These are phyloP conservation scores for Pythium biforme DNA, from an alignment of 352 stramenopile genomes.

Conservation along the genomic window DNA sequence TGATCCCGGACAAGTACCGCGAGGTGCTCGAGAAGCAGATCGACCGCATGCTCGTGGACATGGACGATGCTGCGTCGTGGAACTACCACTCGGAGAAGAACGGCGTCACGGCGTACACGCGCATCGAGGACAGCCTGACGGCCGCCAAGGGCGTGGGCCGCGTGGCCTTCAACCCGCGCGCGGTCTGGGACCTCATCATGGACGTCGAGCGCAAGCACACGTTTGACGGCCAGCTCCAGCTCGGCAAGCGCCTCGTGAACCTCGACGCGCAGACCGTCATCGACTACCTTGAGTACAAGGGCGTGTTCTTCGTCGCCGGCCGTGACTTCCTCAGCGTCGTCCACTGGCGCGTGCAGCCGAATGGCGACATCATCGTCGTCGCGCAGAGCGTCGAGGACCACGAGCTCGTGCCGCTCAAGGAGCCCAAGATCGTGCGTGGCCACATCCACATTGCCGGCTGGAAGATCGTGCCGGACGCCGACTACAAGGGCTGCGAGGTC, in stretches of 20 bases:
- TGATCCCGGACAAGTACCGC: constrained; percentile 47
- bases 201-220: constrained; percentile 42
- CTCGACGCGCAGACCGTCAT: constrained; percentile 67
- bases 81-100: constrained; percentile 67
- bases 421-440: constrained; percentile 67
- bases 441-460: constrained; percentile 64
- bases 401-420: constrained; percentile 52
- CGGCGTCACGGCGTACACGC: constrained; percentile 62
- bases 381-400: constrained; percentile 56
- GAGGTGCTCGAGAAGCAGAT: constrained; percentile 55
- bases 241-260: constrained; percentile 37
- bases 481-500: constrained; percentile 54
- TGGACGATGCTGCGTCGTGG: constrained; percentile 55
- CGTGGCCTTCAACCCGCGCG: constrained; percentile 50
- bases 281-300: constrained; percentile 74
- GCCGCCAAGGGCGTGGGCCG: constrained; percentile 51
- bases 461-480: constrained; percentile 57
- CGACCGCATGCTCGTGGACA: constrained; percentile 49
- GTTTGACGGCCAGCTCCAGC: constrained; percentile 55
- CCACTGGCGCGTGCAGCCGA: constrained; percentile 63
- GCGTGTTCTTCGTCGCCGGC: constrained; percentile 64
- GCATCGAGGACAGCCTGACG: constrained; percentile 60
- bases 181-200: constrained; percentile 52
- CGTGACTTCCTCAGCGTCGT: constrained; percentile 70
- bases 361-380: constrained; percentile 62